phyloP scores from a whole-genome alignment of 108 stramenopile genomes.

The Nitzschia sp. region DNA sequence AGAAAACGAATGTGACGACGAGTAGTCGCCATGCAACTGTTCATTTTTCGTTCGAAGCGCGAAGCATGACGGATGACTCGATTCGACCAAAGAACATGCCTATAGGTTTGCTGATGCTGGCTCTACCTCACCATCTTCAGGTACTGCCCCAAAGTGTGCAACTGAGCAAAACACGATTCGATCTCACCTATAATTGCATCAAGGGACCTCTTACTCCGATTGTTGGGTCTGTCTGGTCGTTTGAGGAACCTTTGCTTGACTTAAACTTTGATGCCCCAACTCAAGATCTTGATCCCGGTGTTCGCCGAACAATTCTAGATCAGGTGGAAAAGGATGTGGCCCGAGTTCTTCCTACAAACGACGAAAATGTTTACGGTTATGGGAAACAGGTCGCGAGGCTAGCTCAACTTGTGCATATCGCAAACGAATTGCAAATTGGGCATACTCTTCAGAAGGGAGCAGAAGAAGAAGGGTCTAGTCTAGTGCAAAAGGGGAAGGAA shows the following conservation, averaged over 20 bases:
- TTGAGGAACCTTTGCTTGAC: conserved; percentile 64
- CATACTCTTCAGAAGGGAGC: neutral
- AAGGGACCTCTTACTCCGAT: conserved; percentile 78
- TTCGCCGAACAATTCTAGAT: conserved; percentile 50
- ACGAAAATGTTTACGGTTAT: conserved; percentile 76
- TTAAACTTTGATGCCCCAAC: conserved; percentile 1
- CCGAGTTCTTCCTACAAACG: conserved; percentile 51
- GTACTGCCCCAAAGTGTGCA: conserved; percentile 42
- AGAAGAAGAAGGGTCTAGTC: neutral
- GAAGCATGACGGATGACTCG: conserved; percentile 39
- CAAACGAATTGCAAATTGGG: conserved; percentile 29
- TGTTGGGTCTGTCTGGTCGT: conserved; percentile 71
- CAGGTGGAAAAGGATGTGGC: conserved; percentile 64
- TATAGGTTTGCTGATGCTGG: conserved; percentile 69
- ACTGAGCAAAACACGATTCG: conserved; percentile 51
- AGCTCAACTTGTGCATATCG: conserved; percentile 81
- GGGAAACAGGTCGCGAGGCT: conserved; percentile 80
- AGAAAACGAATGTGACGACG: neutral
- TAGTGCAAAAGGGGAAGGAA: conserved; percentile 9
- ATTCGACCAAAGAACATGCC: conserved; percentile 21
- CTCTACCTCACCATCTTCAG: conserved; percentile 83
- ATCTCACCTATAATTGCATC: conserved; percentile 68
- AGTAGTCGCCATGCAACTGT: conserved; percentile 47
- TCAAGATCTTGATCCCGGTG: conserved; percentile 36
- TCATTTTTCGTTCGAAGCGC: conserved; percentile 59